Evolutionary conservation across 2,329 filamentous ascomycete genomes (phyloP), one percentile per base, ranked within the genome.

Genomic region (Pyrenophora graminea): DNA sequence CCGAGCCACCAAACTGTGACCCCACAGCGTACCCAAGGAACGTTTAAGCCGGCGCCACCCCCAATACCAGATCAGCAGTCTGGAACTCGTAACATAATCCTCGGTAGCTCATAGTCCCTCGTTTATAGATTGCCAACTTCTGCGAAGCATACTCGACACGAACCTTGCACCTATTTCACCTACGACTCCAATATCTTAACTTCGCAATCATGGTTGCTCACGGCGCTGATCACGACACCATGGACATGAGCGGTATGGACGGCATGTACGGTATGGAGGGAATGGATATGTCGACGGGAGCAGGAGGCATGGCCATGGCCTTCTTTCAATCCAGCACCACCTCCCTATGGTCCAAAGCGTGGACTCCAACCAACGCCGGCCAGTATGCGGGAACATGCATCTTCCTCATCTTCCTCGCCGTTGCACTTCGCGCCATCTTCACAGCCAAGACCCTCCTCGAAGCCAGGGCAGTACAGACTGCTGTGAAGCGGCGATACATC

Each of bases 381-480:
- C 77, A 82, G 53, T 97, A 97, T 74, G 91, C 90, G 1, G 93
- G 85, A 48, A 96, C 91, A 23, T 96, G 93, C 78, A 89, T 97
- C 72, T 97, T 97, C 76, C 82, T 97, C 52, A 86, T 96, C 69
- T 63, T 88, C 38, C 85, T 97, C 44, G 86, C 86, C 53, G 79
- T 86, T 54, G 66, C 88, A 49, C 85, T 87, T 67, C 88, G 92
- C 45, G 76, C 79, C 17, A 79, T 96, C 13, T 77, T 93, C 43
- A 91, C 91, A 2, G 78, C 83, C 63, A 91, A 90, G 70, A 70
- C 77, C 19, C 65, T 77, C 13, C 74, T 84, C 76, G 76, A 85
- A 77, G 73, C 82, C 76, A 71, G 83, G 82, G 95, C 90, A 87
- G 75, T 88, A 39, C 85, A 89, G 69, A 76, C 76, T 25, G 90